Base-by-base conservation (phyloP, 768 basidiomycete genomes). In the Aureoboletus auriporus region DNA sequence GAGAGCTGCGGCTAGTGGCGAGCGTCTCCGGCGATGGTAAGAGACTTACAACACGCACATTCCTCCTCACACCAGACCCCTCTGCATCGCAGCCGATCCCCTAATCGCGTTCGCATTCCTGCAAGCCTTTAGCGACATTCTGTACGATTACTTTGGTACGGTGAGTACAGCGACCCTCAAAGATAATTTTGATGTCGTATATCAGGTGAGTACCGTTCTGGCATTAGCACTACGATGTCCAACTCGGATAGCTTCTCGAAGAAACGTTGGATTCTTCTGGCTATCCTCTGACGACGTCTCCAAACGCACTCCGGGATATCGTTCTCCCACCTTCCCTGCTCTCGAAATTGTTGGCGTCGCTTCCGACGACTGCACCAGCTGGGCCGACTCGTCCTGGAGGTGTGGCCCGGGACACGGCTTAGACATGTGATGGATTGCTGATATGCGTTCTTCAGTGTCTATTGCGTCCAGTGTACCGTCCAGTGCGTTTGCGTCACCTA, bases 241-340 rank as follows among this genome's bases (percentile, higher is more conserved):
- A 36, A 47, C 42, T 47, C 47, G 39, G 28, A 10, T 55, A 94
- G 89, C 80, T 98, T 14, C 77, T 96, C 28, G 94, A 95, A 69
- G 94, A 98, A 69, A 93, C 90, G n/a, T 71, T 98, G 26, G 93
- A 95, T 62, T 83, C 92, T 8, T 88, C 91, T 10, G 93, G 94
- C 0, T 86, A 93, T 62, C 93, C 93, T 0, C 73, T 94, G 33
- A 96, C 93, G 6, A 98, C 92, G 4, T 90, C 91, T 47, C 76
- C 86, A 3, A 94, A 91, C 59, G 85, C 90, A 16, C 75, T 98
- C 2, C 83, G 91, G 23, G 94, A 98, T 59, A 94, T 98, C 52
- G 91, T 98, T 7, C 76, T 96, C 1, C 90, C 93, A 1, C 93
- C 94, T 1, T 88, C 93, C 0, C 78, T 96, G 29, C 75, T 95